Base-by-base conservation (phyloP, 257 asterid species). In the Solanum chilense region DNA sequence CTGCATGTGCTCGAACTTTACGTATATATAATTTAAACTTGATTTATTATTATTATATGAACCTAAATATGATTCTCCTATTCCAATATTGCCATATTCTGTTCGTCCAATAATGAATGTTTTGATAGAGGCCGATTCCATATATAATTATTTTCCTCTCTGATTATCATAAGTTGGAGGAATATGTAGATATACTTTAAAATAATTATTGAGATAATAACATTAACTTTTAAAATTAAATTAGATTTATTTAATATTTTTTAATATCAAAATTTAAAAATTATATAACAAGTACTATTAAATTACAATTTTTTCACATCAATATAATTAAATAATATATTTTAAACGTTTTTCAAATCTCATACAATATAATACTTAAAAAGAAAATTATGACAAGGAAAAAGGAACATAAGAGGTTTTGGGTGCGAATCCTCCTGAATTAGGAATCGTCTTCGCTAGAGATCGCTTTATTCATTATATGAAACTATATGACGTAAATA, bases 401-500 rank as follows among this genome's bases (percentile, higher is more conserved):
- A 60, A 60, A 21, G 1, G 5, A 60, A 60, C 27, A 56, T 8
- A 56, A 56, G 12, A 7, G 64, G 12, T 56, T 20, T 56, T 0
- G 4, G 9, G 25, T 58, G 12, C 1, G 6, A 11, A 0, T 58
- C 2, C 1, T 8, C 0, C 5, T 12, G 1, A 2, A 2, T 58
- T 7, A 1, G 1, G 9, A 18, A 6, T 56, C 5, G 4, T 18
- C 11, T 56, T 56, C 7, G 62, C 20, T 8, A 20, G 2, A 56
- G 5, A 56, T 2, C 2, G 1, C 12, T 56, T 3, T 3, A 56
- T 21, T 1, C 0, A 20, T 7, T 3, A 0, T 58, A 25, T 20
- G 2, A 1, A 21, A 20, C 2, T 8, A 20, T 21, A 3, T 12
- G 0, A 58, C 0, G 8, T 0, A 3, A 0, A 58, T 20, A 20